Evolutionary conservation across 225 moss, liverwort and hornwort species (phyloP).

Genomic region (Lunularia cruciata): DNA sequence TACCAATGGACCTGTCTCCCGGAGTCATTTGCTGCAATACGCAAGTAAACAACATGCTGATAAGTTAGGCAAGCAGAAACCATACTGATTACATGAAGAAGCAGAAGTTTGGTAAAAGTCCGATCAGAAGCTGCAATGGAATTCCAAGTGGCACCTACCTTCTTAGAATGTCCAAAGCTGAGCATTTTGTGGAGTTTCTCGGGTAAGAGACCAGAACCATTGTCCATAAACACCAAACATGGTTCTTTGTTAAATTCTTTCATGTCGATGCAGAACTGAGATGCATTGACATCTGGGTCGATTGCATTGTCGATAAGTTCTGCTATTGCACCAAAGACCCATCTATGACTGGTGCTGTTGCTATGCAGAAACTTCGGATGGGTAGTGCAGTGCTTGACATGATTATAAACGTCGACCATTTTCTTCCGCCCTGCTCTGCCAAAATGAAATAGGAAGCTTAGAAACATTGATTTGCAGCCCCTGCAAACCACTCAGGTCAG

Average conservation of each 20-base stretch:
- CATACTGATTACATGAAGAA: neutral
- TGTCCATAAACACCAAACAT: slow-evolving; percentile 59
- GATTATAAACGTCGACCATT: slow-evolving; percentile 49
- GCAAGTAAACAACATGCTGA: neutral
- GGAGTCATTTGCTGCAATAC: slow-evolving; percentile 47
- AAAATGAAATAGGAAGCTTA: neutral
- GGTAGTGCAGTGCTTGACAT: slow-evolving; percentile 57
- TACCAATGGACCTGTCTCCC: slow-evolving; percentile 51
- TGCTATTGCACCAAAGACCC: slow-evolving; percentile 60
- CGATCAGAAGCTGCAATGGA: neutral
- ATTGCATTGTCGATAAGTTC: slow-evolving; percentile 60
- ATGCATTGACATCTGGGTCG: slow-evolving; percentile 59
- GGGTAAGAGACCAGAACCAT: slow-evolving; percentile 51
- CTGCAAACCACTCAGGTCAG: neutral
- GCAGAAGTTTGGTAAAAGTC: no score
- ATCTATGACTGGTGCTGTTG: slow-evolving; percentile 61
- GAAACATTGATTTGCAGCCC: no score
- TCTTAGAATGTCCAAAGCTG: slow-evolving; percentile 58
- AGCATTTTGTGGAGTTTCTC: slow-evolving; percentile 59
- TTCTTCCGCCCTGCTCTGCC: slow-evolving; percentile 7
- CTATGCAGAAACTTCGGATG: slow-evolving; percentile 57
- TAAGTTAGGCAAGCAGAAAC: neutral
- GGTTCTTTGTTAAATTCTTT: slow-evolving; percentile 52
- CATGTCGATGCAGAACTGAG: slow-evolving; percentile 62
- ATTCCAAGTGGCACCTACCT: no score